Evolutionary conservation across 768 basidiomycete species (phyloP).

Genomic region (Dacryopinax primogenitus): DNA sequence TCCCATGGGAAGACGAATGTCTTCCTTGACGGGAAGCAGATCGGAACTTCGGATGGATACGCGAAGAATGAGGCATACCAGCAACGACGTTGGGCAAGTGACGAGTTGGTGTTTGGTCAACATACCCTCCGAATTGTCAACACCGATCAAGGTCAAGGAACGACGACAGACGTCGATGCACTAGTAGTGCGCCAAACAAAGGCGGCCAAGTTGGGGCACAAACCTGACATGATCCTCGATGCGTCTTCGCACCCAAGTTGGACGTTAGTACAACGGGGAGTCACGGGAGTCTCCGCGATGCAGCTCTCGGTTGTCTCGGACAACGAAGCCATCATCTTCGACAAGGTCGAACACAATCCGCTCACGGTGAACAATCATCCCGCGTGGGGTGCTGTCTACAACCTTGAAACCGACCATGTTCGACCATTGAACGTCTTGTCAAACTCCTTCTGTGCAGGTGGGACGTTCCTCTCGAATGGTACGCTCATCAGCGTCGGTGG

Average conservation of each 20-base stretch:
- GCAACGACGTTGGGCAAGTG: constrained; percentile 54
- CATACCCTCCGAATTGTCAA: constrained; percentile 58
- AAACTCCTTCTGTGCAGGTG: constrained; percentile 80
- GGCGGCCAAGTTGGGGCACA: neutral
- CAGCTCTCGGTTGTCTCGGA: constrained; percentile 56
- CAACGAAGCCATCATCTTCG: constrained; percentile 57
- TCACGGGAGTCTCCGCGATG: constrained; percentile 69
- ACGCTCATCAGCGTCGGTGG: constrained; percentile 69
- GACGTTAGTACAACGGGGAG: constrained; percentile 50
- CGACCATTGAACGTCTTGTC: constrained; percentile 51
- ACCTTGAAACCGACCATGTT: constrained; percentile 49
- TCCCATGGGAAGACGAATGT: constrained; percentile 45
- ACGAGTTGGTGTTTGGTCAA: constrained; percentile 36
- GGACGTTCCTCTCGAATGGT: constrained; percentile 63
- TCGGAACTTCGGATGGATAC: constrained; percentile 38
- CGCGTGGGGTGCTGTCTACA: constrained; percentile 67
- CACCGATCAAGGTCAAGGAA: constrained; percentile 31
- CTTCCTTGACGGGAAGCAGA: constrained; percentile 42
- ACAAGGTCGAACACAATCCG: constrained; percentile 81
- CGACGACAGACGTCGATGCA: constrained; percentile 46
- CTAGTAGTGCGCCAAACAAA: constrained; percentile 43
- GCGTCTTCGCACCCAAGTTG: constrained; percentile 29
- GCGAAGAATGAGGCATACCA: constrained; percentile 31
- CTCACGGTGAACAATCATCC: constrained; percentile 59
- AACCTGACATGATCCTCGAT: constrained; percentile 8